Conservation (phyloP, 2,329 filamentous ascomycete species). For the Aureobasidium sp. region DNA sequence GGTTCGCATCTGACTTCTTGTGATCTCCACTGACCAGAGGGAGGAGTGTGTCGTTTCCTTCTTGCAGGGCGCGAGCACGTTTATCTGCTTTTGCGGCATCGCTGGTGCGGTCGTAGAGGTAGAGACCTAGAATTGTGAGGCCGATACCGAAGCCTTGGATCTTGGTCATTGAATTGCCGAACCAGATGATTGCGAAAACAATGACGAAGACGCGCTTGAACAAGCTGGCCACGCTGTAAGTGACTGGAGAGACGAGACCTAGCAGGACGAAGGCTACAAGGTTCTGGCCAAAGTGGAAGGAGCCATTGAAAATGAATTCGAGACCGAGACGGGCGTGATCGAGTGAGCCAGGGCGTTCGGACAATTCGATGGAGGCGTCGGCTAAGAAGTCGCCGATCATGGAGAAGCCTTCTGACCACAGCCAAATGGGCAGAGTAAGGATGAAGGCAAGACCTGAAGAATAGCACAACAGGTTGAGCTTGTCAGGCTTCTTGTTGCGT, state of each 20-base stretch:
- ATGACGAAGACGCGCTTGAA: constrained; percentile 99
- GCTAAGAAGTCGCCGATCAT: constrained; percentile 70
- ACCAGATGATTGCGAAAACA: constrained; percentile 91
- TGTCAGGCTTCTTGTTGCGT: constrained; percentile 79
- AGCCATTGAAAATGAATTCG: constrained; percentile 96
- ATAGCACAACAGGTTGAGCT: constrained; percentile 92
- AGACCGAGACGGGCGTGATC: constrained; percentile 54
- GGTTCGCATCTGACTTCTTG: constrained; percentile 28
- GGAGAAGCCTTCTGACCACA: constrained; percentile 77
- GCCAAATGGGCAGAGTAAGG: constrained; percentile 83
- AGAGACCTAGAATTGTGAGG: constrained; percentile 85
- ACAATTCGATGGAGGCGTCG: constrained; percentile 68
- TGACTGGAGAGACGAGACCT: constrained; percentile 90
- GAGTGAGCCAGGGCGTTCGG: constrained; percentile 65
- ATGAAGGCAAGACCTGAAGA: constrained; percentile 91
- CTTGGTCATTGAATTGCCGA: constrained; percentile 76
- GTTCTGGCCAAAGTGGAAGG: constrained; percentile 94
- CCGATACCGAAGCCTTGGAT: constrained; percentile 78
- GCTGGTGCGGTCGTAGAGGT: constrained; percentile 89
- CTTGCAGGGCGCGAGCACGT: constrained; percentile 55
- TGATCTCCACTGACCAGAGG: constrained; percentile 41
- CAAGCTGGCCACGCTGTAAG: constrained; percentile 89
- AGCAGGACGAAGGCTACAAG: constrained; percentile 89
- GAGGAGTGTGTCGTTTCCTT: constrained; percentile 55
- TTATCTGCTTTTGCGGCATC: constrained; percentile 82